Base-by-base conservation (phyloP, 2,329 filamentous ascomycete species). In the Drechmeria coniospora region DNA sequence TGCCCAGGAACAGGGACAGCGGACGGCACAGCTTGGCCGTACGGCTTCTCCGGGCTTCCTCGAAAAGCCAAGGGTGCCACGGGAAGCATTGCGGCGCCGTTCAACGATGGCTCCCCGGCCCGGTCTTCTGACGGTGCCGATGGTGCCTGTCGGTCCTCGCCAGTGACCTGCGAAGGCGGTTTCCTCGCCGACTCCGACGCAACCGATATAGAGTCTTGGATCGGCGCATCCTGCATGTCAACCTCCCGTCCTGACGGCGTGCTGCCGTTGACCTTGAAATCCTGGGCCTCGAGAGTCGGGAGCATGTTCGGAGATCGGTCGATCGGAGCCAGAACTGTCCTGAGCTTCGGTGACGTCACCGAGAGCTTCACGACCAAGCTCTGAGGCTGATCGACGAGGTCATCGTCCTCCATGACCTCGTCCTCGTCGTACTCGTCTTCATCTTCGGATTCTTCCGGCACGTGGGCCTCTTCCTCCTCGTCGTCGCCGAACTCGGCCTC, bases 401-500 rank as follows among this genome's bases (percentile, higher is more conserved):
- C 61, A 14, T 67, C 67, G 21, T 74, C 67, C 8, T 58, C 58
- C 45, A 71, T 63, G 21, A 56, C 56, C 21, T 65, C 65, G 9
- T 65, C 63, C 29, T 70, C 68, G 21, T 73, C 67, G n/a, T 62
- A 57, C 11, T 66, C 60, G 1, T 70, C 63, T 17, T 69, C 68
- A 4, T 75, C 72, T 20, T 74, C 69, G 4, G 59, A 58, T 24
- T 67, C 68, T 28, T 69, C 61, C 0, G 70, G 67, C 12, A 76
- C 62, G 28, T 80, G 74, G 5, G 75, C 75, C 15, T 74, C n/a
- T n/a, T n/a, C 72, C 15, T 78, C 74, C 32, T 79, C 78, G 32
- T 84, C 79, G 30, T 79, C 79, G 8, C 75, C 79, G 27, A 78
- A 76, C 24, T 83, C 76, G 46, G 74, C 81, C 37, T 81, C 77